A percentile compares a stretch with the other conserved stretches of the same genome.
Conservation (phyloP, 1,284 basidiomycete species). For the Pascua sp. region DNA sequence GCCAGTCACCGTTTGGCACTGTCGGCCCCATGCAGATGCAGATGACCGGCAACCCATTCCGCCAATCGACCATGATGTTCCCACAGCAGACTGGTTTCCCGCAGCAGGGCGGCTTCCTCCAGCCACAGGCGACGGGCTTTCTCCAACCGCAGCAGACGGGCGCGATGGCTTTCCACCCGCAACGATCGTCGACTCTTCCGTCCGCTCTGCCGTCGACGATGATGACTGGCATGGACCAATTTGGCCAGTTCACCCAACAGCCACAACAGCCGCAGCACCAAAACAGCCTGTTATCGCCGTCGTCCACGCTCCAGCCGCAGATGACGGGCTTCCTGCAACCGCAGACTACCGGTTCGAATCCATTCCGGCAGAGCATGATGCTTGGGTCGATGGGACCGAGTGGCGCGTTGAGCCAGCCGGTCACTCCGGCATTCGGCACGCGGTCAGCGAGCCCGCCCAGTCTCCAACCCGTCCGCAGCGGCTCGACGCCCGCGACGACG, state of each 20-base stretch:
- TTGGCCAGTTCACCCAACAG: slow-evolving; percentile 54
- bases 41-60: slow-evolving; percentile 66
- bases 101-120: slow-evolving; percentile 48
- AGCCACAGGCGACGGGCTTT: slow-evolving; percentile 47
- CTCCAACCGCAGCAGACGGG: slow-evolving; percentile 51
- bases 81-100: slow-evolving; percentile 56
- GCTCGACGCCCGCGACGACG: slow-evolving; percentile 23
- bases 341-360: slow-evolving; percentile 56
- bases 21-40: slow-evolving; percentile 24
- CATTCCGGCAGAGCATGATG: slow-evolving; percentile 58
- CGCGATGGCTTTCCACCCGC: slow-evolving; percentile 37
- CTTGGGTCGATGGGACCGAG: neutral
- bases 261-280: slow-evolving; percentile 13
- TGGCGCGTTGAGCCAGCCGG: neutral
- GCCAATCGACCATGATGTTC: slow-evolving; percentile 55
- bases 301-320: slow-evolving; percentile 48
- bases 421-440: neutral
- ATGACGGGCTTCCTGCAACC: slow-evolving; percentile 52
- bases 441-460: too few relatives aligned
- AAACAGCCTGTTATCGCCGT: slow-evolving; percentile 12
- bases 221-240: slow-evolving; percentile 68
- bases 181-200: neutral
- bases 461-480: neutral
- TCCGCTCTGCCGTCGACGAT: slow-evolving; percentile 63
- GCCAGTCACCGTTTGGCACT: slow-evolving; percentile 1